Base-by-base conservation (phyloP, 129 eudicot genomes). In the Tanacetum coccineum region DNA sequence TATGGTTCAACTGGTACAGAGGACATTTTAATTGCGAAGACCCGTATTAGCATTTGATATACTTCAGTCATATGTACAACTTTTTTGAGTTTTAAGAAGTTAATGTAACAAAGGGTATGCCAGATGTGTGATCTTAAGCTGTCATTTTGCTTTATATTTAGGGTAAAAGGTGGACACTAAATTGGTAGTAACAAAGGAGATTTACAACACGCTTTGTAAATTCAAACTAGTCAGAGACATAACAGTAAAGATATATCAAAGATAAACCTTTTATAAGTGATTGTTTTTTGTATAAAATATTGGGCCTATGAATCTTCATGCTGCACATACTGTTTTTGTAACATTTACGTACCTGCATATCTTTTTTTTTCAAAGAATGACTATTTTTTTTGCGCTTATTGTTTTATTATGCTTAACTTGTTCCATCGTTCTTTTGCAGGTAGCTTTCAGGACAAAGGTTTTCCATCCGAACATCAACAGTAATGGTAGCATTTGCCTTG, bases 401-500 rank as follows among this genome's bases (percentile, higher is more conserved):
- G 9, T 48, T 8, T 48, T n/a, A 25, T 66, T 66, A 4, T 49
- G 39, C 13, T 46, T 59, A 36, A 71, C 49, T 18, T 28, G 20
- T 59, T 62, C 52, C 51, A 11, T 9, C 48, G 32, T 20, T 39
- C 7, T 59, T 20, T 48, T 39, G 15, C 50, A 76, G 80, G 80
- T 76, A 52, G 71, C 80, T 45, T 76, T 76, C 51, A 69, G 71
- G 76, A 76, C 76, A 9, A 76, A 76, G 59, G 80, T 76, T 28
- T 76, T 69, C 61, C 80, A 76, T 50, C 80, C 80, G 5, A 76
- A 76, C 47, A 70, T 76, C 76, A 76, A 76, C 74, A 69, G 71
- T n/a, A 70, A 76, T 54, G 80, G 80, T 21, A 76, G 80, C 64
- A 76, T 76, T 44, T 76, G 80, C 64, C 71, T 76, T 42, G 80